Base-by-base conservation (phyloP, 2,329 filamentous ascomycete species). In the Cladosporium colombiae region DNA sequence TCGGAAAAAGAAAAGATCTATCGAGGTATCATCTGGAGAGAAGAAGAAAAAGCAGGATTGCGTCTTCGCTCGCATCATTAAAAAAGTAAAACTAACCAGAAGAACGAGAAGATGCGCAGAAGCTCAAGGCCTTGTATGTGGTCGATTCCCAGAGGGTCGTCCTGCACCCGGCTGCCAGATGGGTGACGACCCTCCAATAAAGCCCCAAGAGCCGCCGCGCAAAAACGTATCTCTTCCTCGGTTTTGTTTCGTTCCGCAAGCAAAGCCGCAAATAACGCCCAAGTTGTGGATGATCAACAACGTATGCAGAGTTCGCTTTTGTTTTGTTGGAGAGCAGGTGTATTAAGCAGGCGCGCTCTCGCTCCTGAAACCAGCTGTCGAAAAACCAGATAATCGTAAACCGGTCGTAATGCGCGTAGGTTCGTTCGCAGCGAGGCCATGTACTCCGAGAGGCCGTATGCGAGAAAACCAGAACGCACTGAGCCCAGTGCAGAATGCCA, bases 1-100 rank as follows among this genome's bases (percentile, higher is more conserved):
- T 62, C 44, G 59, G 46, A 62, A 59, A 59, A 59, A 46, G 56
- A 55, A 62, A 57, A 67, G 50, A 60, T 65, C 66, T 69, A 68
- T 69, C 68, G 53, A 69, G 68, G 68, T 69, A 69, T 69, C 68
- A 65, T 69, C 66, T 50, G 58, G 49, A 52, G 49, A 14, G 21
- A 29, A 62, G 56, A 60, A 60, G 35, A 61, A 60, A 46, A 64
- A 57, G 33, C 52, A 64, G 46, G 46, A 60, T 55, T 52, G 64
- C 64, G 59, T 55, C 64, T 62, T 56, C 57, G 40, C 56, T 61
- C 50, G 52, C 57, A 35, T 62, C 29, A 40, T 57, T 37, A 49
- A 49, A 55, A 55, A 62, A 58, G 40, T 35, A 16, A 40, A 16
- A 40, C 21, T 29, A 53, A 35, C 21, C 33, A 35, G 50, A 33